These are phyloP conservation scores for Sclerotinia spermophila DNA, from an alignment of 2,329 filamentous ascomycete species.

Conservation along the genomic window DNA sequence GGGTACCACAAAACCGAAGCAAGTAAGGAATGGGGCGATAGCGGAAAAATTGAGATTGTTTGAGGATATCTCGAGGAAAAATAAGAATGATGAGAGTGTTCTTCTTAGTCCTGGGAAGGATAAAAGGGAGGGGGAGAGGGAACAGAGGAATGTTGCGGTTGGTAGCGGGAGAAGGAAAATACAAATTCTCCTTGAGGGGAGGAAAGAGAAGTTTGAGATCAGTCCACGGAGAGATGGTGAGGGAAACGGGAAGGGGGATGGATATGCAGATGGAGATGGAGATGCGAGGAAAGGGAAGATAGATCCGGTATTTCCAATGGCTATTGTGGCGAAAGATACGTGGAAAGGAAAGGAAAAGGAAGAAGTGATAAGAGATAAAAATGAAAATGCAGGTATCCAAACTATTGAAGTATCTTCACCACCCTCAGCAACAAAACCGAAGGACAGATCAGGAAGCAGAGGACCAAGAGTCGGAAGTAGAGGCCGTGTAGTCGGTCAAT, in stretches of 20 bases:
- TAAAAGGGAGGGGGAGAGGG: slow-evolving; percentile 15
- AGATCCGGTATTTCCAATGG: neutral
- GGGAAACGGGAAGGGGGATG: too few species aligned
- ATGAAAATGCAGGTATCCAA: neutral
- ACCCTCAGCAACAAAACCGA: neutral
- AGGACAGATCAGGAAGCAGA: neutral
- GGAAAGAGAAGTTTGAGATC: slow-evolving; percentile 6
- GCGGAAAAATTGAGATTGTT: slow-evolving; percentile 32
- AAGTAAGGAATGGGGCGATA: slow-evolving; percentile 24
- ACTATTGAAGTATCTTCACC: neutral
- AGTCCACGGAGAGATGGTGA: neutral
- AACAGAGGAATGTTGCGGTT: neutral
- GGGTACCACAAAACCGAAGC: neutral
- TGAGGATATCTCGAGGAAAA: slow-evolving; percentile 20
- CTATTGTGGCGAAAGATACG: neutral
- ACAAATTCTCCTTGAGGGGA: neutral
- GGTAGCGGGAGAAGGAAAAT: neutral
- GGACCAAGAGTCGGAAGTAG: neutral
- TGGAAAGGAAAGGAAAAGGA: neutral
- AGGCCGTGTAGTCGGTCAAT: neutral
- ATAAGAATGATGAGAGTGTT: neutral
- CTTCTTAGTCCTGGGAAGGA: neutral
- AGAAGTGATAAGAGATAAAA: neutral
- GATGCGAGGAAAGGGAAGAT: neutral
- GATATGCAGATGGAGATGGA: neutral